Evolutionary conservation across 2,329 filamentous ascomycete genomes (phyloP), one percentile per base, ranked within the genome.

Genomic region (Hypoxylon sp.): DNA sequence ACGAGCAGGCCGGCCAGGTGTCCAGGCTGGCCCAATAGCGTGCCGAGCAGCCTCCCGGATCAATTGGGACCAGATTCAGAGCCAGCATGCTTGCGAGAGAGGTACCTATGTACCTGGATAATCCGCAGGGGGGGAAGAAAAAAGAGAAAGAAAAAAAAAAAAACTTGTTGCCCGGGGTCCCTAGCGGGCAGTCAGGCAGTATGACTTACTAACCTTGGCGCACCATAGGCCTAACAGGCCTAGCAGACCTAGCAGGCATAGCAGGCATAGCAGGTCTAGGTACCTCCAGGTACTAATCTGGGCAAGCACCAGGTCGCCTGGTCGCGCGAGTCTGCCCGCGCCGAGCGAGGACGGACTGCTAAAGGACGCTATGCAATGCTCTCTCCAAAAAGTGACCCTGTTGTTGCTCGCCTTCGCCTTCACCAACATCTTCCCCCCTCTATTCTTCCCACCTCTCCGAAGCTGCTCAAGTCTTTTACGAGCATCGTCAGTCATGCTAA

Each of bases 401-500:
- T 61, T 60, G 60, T 60, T n/a, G n/a, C n/a, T n/a, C n/a, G n/a
- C n/a, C n/a, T n/a, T 63, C 60, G 57, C 43, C 51, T 59, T 65
- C 58, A 65, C 55, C 56, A 61, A 66, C 60, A 50, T 60, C 52
- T 52, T 45, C 48, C 48, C 47, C 54, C 55, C 52, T 61, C 60
- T 61, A 64, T 62, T 63, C 38, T 42, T 41, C 21, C 38, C 10
- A 56, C 50, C 45, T 48, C 47, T 38, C 27, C 38, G 29, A 41
- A 62, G 55, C 62, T 63, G 26, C 55, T 54, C 48, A 27, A 53
- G 35, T 50, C 35, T 60, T 65, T 51, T 41, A 27, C 52, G 27
- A 61, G 29, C 50, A 55, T 59, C 43, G 52, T 64, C 58, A 63
- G 67, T 66, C 69, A 71, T 71, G 69, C 62, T 66, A 68, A 56